Evolutionary conservation across 345 rosid genomes (phyloP), one percentile per base, ranked within the genome.

Genomic region (Barbarea vulgaris): DNA sequence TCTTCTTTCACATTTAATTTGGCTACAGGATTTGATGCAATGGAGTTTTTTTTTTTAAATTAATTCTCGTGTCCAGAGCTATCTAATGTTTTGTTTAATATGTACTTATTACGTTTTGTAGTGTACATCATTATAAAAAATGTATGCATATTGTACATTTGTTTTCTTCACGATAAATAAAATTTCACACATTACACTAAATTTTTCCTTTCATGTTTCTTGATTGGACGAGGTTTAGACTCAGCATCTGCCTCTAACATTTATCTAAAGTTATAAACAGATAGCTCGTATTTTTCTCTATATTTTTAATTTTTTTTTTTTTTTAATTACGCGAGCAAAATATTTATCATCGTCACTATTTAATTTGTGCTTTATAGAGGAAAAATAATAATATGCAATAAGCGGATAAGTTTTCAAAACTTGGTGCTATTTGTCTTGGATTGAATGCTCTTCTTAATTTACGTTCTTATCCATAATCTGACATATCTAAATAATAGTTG

Each of bases 1-100:
- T 31, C 37, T 66, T 39, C 69, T 75, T 59, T 67, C 63, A 52
- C 69, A 62, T 62, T 37, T 48, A 8, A 14, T 27, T 48, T 72
- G 8, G 54, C 17, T 66, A 4, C 9, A 39, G 17, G 12, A 0
- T 67, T 58, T 37, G 18, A 34, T 57, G 68, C 19, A 41, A 48
- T 62, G 27, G 61, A 19, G 17, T 24, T 53, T 52, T 36, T 12
- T 6, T 24, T 53, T 52, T 36, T 12, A 4, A 3, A 27, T 36
- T 34, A 44, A 44, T 59, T 57, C 18, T 18, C 60, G 47, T 57
- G 30, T 65, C 39, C 12, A 8, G 41, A 46, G 33, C 18, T 36
- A 34, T 47, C 25, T 56, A 66, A 17, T 46, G n/a, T 66, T 21
- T 56, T 47, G 51, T 34, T 34, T 42, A 10, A 42, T 67, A 55